Evolutionary conservation across 805 yeast species (phyloP).

Genomic region (Kluyveromyces starmeri): DNA sequence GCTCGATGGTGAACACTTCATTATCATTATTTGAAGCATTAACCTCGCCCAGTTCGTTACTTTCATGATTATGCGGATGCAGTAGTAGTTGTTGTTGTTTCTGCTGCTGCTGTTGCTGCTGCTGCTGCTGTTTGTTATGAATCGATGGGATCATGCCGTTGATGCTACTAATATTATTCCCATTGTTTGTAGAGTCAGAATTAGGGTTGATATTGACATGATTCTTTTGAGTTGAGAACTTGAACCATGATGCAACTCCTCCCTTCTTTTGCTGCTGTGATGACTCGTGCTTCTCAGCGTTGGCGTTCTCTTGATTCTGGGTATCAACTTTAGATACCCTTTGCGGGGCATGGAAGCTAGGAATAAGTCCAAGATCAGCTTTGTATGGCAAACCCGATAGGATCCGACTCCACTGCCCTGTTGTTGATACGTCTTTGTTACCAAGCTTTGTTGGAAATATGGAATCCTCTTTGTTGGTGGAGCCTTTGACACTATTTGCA

Average conservation of each 20-base stretch:
- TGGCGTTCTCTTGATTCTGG: neutral
- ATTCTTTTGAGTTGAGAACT: slow-evolving; percentile 2
- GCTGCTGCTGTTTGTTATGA: neutral
- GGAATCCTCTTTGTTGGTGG: neutral
- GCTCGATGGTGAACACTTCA: slow-evolving; percentile 4
- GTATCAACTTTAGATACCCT: slow-evolving; percentile 1
- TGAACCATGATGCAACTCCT: slow-evolving; percentile 5
- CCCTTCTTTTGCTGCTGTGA: neutral
- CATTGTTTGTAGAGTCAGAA: neutral
- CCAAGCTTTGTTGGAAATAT: neutral
- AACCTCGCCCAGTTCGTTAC: too few relatives aligned
- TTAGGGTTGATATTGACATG: slow-evolving; percentile 1
- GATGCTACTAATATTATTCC: neutral
- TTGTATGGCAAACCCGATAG: slow-evolving; percentile 5
- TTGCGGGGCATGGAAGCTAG: slow-evolving; percentile 3
- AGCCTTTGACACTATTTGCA: neutral
- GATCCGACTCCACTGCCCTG: slow-evolving; percentile 4
- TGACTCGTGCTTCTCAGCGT: neutral
- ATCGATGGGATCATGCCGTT: neutral
- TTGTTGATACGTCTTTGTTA: neutral
- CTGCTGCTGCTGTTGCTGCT: slow-evolving; percentile 4
- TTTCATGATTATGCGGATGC: neutral
- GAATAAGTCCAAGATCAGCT: neutral
- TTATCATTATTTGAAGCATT: slow-evolving; percentile 1
- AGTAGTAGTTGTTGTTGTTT: slow-evolving; percentile 3